A percentile compares a stretch with the other conserved stretches of the same genome.
Evolutionary conservation across 352 stramenopile species (phyloP).

Genomic region (Globisporangium apiculatum): DNA sequence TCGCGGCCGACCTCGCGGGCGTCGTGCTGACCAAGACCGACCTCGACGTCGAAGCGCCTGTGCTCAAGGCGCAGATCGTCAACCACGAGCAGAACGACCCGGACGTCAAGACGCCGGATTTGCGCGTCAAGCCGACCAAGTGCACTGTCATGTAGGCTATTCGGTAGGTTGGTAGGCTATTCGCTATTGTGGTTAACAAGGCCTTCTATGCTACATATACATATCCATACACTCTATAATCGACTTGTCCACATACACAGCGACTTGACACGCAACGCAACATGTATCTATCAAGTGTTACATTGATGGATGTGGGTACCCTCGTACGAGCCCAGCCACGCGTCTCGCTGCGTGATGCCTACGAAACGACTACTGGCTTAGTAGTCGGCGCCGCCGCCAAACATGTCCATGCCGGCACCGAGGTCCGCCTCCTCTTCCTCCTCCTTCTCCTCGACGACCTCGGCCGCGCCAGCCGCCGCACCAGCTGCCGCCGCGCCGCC

Average conservation of each 20-base stretch:
- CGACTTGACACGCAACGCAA: conserved; percentile 11
- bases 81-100: conserved; percentile 90
- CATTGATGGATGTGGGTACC: conserved; percentile 66
- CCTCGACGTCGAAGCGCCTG: conserved; percentile 70
- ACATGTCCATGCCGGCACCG: conserved; percentile 85
- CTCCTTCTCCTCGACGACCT: conserved; percentile 60
- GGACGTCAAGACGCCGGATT: conserved; percentile 77
- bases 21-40: conserved; percentile 82
- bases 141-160: conserved; percentile 44
- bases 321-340: conserved; percentile 13
- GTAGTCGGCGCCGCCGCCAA: conserved; percentile 83
- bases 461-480: conserved; percentile 27
- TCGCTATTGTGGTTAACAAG: neutral
- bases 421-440: conserved; percentile 86
- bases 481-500: conserved; percentile 39
- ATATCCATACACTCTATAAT: neutral
- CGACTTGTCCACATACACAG: neutral
- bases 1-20: conserved; percentile 78
- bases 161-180: too few relatives aligned
- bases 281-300: conserved; percentile 58
- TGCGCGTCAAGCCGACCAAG: conserved; percentile 35
- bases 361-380: conserved; percentile 30
- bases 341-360: too few relatives aligned
- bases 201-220: neutral
- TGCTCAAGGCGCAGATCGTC: conserved; percentile 90